A percentile compares a stretch with the other conserved stretches of the same genome.
Evolutionary conservation across 2,329 filamentous ascomycete species (phyloP).

Genomic region (Penicillium sp.): DNA sequence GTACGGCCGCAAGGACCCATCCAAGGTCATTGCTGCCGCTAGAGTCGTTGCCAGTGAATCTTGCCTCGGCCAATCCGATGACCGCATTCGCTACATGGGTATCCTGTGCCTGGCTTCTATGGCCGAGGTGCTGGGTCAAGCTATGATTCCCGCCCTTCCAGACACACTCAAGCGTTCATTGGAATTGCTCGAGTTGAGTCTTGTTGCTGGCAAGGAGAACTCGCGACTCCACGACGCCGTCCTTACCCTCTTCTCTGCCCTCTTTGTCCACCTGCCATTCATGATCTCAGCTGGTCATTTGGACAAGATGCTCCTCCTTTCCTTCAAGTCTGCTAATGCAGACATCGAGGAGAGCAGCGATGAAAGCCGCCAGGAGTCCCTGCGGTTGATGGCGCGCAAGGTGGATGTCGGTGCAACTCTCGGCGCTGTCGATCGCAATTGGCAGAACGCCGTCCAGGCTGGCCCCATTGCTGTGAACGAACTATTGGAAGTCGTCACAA

Average conservation of each 20-base stretch:
- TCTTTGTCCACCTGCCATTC: conserved; percentile 82
- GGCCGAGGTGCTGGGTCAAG: conserved; percentile 82
- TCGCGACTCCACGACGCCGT: conserved; percentile 75
- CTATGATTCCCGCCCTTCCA: conserved; percentile 80
- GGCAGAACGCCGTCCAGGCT: conserved; percentile 61
- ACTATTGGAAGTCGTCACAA: conserved; percentile 66
- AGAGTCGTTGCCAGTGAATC: conserved; percentile 72
- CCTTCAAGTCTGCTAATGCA: conserved; percentile 68
- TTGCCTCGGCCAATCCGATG: conserved; percentile 73
- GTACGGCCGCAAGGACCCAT: conserved; percentile 87
- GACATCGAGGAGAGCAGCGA: conserved; percentile 62
- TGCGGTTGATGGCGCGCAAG: conserved; percentile 72
- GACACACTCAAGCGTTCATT: conserved; percentile 71
- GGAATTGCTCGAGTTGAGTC: conserved; percentile 65
- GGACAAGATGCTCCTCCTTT: conserved; percentile 68
- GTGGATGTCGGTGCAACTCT: conserved; percentile 77
- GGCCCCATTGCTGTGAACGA: conserved; percentile 68
- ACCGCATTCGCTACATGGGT: conserved; percentile 75
- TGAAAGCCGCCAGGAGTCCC: conserved; percentile 66
- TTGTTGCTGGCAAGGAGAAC: conserved; percentile 55
- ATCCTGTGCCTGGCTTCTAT: conserved; percentile 85
- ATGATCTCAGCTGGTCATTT: conserved; percentile 79
- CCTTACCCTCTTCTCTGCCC: conserved; percentile 74
- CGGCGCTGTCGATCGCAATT: conserved; percentile 69
- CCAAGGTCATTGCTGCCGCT: conserved; percentile 72